These are phyloP conservation scores for Calonectria pseudoturangicola DNA, from an alignment of 2,329 filamentous ascomycete species.

Conservation along the genomic window DNA sequence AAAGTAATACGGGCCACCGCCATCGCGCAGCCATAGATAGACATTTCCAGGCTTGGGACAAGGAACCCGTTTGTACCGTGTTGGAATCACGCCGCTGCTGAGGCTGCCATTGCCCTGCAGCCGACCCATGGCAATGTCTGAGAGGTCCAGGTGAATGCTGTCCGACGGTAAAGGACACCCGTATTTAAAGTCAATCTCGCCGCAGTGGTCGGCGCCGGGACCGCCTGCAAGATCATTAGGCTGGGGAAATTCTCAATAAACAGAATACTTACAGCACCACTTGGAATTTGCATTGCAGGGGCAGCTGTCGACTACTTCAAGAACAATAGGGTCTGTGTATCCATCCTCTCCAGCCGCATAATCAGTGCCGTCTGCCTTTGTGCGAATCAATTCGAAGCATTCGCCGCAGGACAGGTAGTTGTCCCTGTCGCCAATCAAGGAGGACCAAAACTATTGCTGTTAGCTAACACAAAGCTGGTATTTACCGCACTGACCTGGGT, in stretches of 20 bases:
- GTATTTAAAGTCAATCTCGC: constrained; percentile 32
- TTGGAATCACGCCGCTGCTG: constrained; percentile 25
- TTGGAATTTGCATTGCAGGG: constrained; percentile 33
- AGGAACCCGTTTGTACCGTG: constrained; percentile 26
- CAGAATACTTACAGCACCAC: constrained; percentile 33
- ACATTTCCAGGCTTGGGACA: constrained; percentile 32
- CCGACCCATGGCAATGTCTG: constrained; percentile 33
- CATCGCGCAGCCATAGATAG: constrained; percentile 31
- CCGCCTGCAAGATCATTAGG: constrained; percentile 17
- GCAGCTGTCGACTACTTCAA: constrained; percentile 31
- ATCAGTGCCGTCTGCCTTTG: constrained; percentile 28
- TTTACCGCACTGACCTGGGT: constrained; percentile 21
- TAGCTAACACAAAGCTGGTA: background rate
- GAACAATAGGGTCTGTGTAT: constrained; percentile 31
- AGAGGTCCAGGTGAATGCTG: constrained; percentile 32
- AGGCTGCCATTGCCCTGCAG: constrained; percentile 30
- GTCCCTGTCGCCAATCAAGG: constrained; percentile 21
- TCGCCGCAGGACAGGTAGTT: constrained; percentile 31
- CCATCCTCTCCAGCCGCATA: constrained; percentile 17
- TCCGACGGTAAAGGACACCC: constrained; percentile 30
- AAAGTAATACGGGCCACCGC: constrained; percentile 27
- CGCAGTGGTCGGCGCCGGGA: constrained; percentile 31
- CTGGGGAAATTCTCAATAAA: background rate
- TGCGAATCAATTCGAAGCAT: constrained; percentile 32
- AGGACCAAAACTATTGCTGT: constrained; percentile 29